These are phyloP conservation scores for Pistacia integerrima DNA, from an alignment of 345 rosid genomes.

Conservation along the genomic window DNA sequence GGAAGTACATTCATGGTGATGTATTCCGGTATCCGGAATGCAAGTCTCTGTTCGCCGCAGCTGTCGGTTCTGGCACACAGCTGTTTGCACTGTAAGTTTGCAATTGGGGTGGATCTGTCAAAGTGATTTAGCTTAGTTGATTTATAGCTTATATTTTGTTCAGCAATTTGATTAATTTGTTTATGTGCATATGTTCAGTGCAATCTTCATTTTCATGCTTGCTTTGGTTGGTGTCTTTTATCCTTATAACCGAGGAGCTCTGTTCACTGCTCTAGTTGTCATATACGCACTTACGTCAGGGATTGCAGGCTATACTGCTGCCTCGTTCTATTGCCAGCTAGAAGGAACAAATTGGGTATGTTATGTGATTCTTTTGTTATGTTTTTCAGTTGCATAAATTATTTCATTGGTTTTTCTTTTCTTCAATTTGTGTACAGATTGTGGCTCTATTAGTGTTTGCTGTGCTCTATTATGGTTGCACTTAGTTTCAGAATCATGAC, in stretches of 20 bases:
- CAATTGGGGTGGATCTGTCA: background rate
- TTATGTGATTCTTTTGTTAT: background rate
- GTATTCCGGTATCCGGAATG: slow-evolving; percentile 51
- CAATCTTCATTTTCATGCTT: slow-evolving; percentile 45
- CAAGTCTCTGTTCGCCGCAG: slow-evolving; percentile 56
- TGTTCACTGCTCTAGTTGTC: slow-evolving; percentile 53
- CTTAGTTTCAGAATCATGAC: background rate
- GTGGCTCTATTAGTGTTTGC: background rate
- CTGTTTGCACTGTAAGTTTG: slow-evolving; percentile 49
- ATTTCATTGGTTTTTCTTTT: background rate
- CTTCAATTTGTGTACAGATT: background rate
- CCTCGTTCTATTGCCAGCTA: slow-evolving; percentile 53
- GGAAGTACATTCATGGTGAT: slow-evolving; percentile 63
- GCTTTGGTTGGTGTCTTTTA: slow-evolving; percentile 60
- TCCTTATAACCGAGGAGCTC: slow-evolving; percentile 57
- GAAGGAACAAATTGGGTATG: slow-evolving; percentile 57
- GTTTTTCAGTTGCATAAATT: background rate
- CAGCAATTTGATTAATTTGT: background rate
- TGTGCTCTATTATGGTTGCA: background rate
- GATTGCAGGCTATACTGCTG: slow-evolving; percentile 51
- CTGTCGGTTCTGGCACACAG: slow-evolving; percentile 58
- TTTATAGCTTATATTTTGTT: background rate
- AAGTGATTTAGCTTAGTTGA: background rate
- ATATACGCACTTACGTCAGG: slow-evolving; percentile 63
- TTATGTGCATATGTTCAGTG: slow-evolving; percentile 24